Base-by-base conservation (phyloP, 345 rosid species). In the Eucalyptus pauciflora region DNA sequence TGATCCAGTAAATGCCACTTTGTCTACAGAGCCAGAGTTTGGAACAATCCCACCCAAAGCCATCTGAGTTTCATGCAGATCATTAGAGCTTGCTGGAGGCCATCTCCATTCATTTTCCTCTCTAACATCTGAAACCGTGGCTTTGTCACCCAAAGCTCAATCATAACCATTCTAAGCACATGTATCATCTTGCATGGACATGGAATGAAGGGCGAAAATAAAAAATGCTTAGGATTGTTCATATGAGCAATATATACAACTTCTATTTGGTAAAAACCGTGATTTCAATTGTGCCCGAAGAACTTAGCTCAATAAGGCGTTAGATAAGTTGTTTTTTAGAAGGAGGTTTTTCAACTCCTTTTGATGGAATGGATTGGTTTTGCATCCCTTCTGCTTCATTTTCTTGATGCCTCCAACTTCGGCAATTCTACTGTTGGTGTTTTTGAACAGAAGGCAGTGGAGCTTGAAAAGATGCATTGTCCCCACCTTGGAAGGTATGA, bases 291-390 rank as follows among this genome's bases (percentile, higher is more conserved):
- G 80, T 69, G 22, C 22, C 43, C 1, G 2, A 69, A 69, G 17
- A 69, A 69, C 22, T 69, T 31, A 0, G 1, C 80, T 69, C 80
- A 31, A 0, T 69, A 64, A 64, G 71, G 37, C 1, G 5, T 33
- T 69, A 3, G 24, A 31, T 69, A 69, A 69, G 80, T 69, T 31
- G 80, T 14, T 69, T 31, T 69, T 69, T 0, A 7, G 12, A 17
- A 69, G 22, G 0, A 69, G 2, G 5, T 69, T 15, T 69, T 0
- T 16, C 43, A 8, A 67, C 43, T 16, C 17, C 43, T 16, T 69
- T 0, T 69, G 5, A 1, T 31, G 80, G 80, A 69, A 3, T 16
- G 3, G 5, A 69, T 0, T 69, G 80, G 0, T 69, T 69, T 31
- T 31, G 43, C 37, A 69, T 31, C 10, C 76, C 41, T 67, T 69